Percentiles rank a stretch among this genome's conserved stretches.
phyloP scores from a whole-genome alignment of 306 rosid genomes.

The Ziziphus jujuba region DNA sequence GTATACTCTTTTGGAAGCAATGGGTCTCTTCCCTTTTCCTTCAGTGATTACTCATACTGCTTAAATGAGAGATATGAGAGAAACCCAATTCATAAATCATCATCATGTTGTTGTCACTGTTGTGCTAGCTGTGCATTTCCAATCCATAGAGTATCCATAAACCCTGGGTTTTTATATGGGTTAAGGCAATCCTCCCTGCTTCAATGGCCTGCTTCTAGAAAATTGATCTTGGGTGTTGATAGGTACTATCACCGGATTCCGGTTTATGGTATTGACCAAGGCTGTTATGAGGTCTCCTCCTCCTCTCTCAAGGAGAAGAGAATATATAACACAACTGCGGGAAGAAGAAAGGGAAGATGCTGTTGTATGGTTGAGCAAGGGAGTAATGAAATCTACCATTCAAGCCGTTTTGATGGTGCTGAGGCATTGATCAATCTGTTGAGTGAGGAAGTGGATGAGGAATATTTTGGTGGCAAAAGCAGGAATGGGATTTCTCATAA shows the following conservation, averaged over 20 bases:
- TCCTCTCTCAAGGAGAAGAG: slow-evolving; percentile 40
- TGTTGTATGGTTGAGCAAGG: slow-evolving; percentile 35
- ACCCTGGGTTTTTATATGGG: slow-evolving; percentile 53
- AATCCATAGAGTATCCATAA: slow-evolving; percentile 39
- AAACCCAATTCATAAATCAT: slow-evolving; percentile 37
- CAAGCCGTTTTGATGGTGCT: slow-evolving; percentile 41
- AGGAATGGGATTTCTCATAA: slow-evolving; percentile 37
- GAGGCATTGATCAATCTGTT: slow-evolving; percentile 73
- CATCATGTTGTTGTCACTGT: slow-evolving; percentile 47
- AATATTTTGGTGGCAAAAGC: slow-evolving; percentile 29
- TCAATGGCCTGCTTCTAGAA: slow-evolving; percentile 68
- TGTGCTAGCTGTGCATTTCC: slow-evolving; percentile 42
- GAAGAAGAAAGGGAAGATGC: slow-evolving; percentile 43
- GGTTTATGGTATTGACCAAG: slow-evolving; percentile 33
- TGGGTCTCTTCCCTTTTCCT: slow-evolving; percentile 48
- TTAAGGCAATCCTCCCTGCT: slow-evolving; percentile 79
- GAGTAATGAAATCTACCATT: slow-evolving; percentile 31
- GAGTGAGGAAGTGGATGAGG: slow-evolving; percentile 62
- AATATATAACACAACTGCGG: slow-evolving; percentile 39
- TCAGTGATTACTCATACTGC: slow-evolving; percentile 56
- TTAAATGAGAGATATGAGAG: slow-evolving; percentile 53
- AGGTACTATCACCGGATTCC: slow-evolving; percentile 42
- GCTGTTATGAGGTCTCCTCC: slow-evolving; percentile 42
- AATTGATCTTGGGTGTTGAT: slow-evolving; percentile 58
- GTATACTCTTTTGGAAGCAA: slow-evolving; percentile 54